Conservation (phyloP, 1,284 basidiomycete species). For the Fomitopsis betulina region DNA sequence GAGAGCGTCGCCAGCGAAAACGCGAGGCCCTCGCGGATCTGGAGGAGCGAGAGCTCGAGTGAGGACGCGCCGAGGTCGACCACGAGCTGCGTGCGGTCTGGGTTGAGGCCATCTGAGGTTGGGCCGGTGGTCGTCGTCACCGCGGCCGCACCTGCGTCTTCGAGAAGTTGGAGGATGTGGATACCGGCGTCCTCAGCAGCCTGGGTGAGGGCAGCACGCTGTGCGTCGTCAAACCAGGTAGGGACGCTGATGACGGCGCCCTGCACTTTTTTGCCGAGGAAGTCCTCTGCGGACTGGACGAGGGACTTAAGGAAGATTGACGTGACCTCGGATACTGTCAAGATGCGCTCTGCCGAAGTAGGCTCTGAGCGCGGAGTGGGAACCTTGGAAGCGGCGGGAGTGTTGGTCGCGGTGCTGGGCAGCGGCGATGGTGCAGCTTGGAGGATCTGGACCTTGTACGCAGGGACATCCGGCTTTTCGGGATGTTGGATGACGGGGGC, state of each 20-base stretch:
- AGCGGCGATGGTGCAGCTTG: constrained; percentile 67
- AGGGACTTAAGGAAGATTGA: constrained; percentile 86
- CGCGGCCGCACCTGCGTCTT: constrained; percentile 79
- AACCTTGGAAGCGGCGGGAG: constrained; percentile 64
- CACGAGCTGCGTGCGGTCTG: constrained; percentile 65
- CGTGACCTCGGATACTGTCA: constrained; percentile 84
- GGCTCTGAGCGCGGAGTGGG: constrained; percentile 81
- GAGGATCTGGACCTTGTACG: constrained; percentile 84
- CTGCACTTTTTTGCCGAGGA: constrained; percentile 79
- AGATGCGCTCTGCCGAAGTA: constrained; percentile 66
- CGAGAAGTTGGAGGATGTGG: constrained; percentile 80
- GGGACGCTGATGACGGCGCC: constrained; percentile 88
- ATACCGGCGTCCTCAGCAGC: constrained; percentile 84
- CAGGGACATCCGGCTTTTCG: constrained; percentile 68
- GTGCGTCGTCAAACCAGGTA: constrained; percentile 65
- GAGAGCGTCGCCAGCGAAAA: constrained; percentile 49
- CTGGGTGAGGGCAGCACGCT: constrained; percentile 68
- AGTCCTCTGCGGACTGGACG: constrained; percentile 86
- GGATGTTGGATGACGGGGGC: constrained; percentile 76
- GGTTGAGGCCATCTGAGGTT: constrained; percentile 38
- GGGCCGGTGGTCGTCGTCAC: constrained; percentile 48
- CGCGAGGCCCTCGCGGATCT: constrained; percentile 63
- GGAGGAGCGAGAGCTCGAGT: constrained; percentile 56
- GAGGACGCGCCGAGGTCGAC: constrained; percentile 72
- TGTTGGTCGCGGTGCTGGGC: constrained; percentile 45